A percentile compares a stretch with the other conserved stretches of the same genome.
Conservation (phyloP, 2,329 filamentous ascomycete genomes). For the Fusarium domesticum region DNA sequence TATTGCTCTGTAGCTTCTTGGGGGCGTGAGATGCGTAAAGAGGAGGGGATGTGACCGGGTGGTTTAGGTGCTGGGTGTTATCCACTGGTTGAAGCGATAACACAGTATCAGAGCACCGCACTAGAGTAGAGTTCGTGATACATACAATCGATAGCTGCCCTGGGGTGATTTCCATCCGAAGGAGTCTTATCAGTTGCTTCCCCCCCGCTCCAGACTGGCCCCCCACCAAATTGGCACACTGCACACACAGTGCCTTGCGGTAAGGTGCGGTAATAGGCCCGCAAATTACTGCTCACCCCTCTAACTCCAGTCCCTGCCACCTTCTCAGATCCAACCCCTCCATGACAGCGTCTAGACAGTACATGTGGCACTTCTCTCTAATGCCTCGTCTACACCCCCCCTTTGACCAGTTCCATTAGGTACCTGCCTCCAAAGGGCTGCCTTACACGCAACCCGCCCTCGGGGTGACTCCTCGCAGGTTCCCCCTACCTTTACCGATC, state of each 20-base stretch:
- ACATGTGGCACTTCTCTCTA: not conserved
- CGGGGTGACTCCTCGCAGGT: not conserved
- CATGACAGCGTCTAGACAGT: not conserved
- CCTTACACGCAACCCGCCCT: not conserved
- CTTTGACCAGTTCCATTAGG: not conserved
- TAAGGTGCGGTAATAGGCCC: too few species aligned
- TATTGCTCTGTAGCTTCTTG: slow-evolving; percentile 12
- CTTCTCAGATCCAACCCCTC: not conserved
- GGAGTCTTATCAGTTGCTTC: not conserved
- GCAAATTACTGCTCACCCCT: not conserved
- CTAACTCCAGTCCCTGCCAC: too few species aligned
- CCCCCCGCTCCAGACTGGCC: not conserved
- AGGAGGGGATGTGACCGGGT: not conserved
- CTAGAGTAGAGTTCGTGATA: not conserved
- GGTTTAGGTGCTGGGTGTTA: not conserved
- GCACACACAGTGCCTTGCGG: too few species aligned
- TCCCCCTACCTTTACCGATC: not conserved
- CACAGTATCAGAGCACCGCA: not conserved
- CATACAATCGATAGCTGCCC: not conserved
- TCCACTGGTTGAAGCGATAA: not conserved
- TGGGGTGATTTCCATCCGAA: not conserved
- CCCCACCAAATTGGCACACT: not conserved
- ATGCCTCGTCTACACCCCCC: not conserved
- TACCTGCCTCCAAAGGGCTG: too few species aligned
- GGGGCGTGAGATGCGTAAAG: slow-evolving; percentile 6